Evolutionary conservation across 345 rosid species (phyloP), one percentile per base, ranked within the genome.

Genomic region (Gossypium rotundifolium): DNA sequence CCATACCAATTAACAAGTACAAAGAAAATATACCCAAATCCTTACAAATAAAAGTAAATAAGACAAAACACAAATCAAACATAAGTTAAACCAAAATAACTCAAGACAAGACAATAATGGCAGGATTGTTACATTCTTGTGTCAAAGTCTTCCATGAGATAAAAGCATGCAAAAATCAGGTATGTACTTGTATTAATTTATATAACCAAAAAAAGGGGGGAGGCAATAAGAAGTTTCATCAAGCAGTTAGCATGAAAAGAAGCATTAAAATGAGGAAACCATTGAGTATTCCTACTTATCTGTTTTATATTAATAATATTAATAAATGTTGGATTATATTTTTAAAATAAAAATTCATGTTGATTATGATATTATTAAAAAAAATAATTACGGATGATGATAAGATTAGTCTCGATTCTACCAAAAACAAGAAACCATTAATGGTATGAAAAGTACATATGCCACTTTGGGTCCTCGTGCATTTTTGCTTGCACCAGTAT

Each of bases 301-400:
- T 16, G 49, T 2, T 14, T 33, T 62, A 62, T 20, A 14, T 1
- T 33, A 33, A 33, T 33, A 5, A 4, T 33, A 0, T 4, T 29
- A 27, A 27, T 27, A 27, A 27, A 29, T 0, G 4, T 29, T 4
- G 0, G 4, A 29, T 29, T 3, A 3, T 29, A 29, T 29, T 29
- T 27, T 29, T 29, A 29, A 29, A 29, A 0, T 1, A 0, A 4
- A 0, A 0, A 33, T 4, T 33, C 0, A 33, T 33, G 1, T 4
- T 33, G 7, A 33, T 29, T 33, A 33, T 33, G 0, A 33, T 0
- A 5, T 33, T 33, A 4, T 33, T 33, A 33, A 33, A 4, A 33
- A 33, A 29, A 33, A 0, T 4, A 33, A 33, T 4, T 33, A 33
- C 0, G 40, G 4, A 33, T 33, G 1, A 33, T 33, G 7, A 33